Base-by-base conservation (phyloP, 495 filamentous ascomycete species). In the Acidiella bohemica region DNA sequence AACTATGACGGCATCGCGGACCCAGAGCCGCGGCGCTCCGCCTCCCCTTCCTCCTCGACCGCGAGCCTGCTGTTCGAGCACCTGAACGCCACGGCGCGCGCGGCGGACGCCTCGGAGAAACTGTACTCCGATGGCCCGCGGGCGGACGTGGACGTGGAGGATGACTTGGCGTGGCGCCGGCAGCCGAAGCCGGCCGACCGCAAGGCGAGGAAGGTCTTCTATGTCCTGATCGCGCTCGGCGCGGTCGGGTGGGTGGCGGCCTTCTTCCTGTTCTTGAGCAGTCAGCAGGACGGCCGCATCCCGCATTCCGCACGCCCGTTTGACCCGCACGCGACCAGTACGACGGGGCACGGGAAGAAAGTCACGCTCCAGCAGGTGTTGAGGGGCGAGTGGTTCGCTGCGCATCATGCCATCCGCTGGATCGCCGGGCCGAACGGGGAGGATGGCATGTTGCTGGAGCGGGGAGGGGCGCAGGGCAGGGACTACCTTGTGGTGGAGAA, bases 401-500 rank as follows among this genome's bases (percentile, higher is more conserved):
- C 59, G 30, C 68, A 63, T 31, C 83, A 88, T 54, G 69, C 67
- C 19, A 81, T 96, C 39, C 75, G 78, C 9, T 97, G 90, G 90
- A 88, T 96, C 39, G 73, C 73, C 7, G 84, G 85, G 5, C 70
- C 85, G 18, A 68, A 80, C 38, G 85, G 84, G 19, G 80, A 93
- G 58, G 87, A 95, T 59, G 86, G 86, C 4, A 64, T 95, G 19
- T 55, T 93, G 30, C 66, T 95, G 18, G 80, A 92, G 57, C 60
- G 64, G 48, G 69, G 63, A 12, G 70, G 66, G 26, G 65, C 58
- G 12, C 42, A 53, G 5, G 71, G 66, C 4, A 69, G 80, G 40
- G 80, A 78, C 31, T 93, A 76, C 50, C 65, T 93, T 18, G 73
- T 85, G 2, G 81, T 93, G n/a, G 81, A 94, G 53, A 84, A 94